Percentiles rank a stretch among this genome's conserved stretches.
These are phyloP conservation scores for Sugiyamaella valdiviana DNA, from an alignment of 805 yeast species.

Conservation along the genomic window DNA sequence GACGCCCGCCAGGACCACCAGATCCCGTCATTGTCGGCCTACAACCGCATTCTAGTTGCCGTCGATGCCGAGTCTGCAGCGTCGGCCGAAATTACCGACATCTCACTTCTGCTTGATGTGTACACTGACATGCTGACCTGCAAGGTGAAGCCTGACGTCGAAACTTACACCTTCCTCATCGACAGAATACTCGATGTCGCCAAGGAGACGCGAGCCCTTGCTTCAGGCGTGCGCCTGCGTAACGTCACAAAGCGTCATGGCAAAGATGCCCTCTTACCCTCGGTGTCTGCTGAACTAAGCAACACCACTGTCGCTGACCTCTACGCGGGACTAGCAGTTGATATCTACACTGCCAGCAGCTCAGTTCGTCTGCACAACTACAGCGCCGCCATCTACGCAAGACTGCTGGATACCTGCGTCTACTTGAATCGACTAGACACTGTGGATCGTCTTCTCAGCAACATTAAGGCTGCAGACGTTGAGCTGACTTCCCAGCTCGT, in stretches of 20 bases:
- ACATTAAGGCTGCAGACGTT: slow-evolving; percentile 6
- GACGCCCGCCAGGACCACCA: not conserved
- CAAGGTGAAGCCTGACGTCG: slow-evolving; percentile 22
- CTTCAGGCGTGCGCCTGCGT: slow-evolving; percentile 16
- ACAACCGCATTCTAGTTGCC: not conserved
- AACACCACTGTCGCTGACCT: slow-evolving; percentile 13
- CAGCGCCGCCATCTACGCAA: slow-evolving; percentile 16
- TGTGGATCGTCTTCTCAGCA: slow-evolving; percentile 2
- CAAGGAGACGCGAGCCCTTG: not conserved
- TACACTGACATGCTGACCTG: slow-evolving; percentile 25
- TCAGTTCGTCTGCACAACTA: slow-evolving; percentile 20
- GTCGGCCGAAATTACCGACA: not conserved
- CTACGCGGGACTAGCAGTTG: slow-evolving; percentile 26
- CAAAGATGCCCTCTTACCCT: slow-evolving; percentile 5
- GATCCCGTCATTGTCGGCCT: not conserved
- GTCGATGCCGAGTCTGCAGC: slow-evolving; percentile 1
- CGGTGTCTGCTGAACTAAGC: slow-evolving; percentile 9
- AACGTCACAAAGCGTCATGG: slow-evolving; percentile 2
- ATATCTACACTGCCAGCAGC: slow-evolving; percentile 28
- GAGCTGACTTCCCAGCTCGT: not conserved
- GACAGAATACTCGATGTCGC: slow-evolving; percentile 17
- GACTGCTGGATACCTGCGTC: slow-evolving; percentile 20
- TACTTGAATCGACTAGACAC: slow-evolving; percentile 5
- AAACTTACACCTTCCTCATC: slow-evolving; percentile 27
- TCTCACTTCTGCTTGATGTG: slow-evolving; percentile 21